Percentiles rank a stretch among this genome's conserved stretches.
phyloP scores from a whole-genome alignment of 305 asterid genomes.

The Stenogyne calaminthoides region DNA sequence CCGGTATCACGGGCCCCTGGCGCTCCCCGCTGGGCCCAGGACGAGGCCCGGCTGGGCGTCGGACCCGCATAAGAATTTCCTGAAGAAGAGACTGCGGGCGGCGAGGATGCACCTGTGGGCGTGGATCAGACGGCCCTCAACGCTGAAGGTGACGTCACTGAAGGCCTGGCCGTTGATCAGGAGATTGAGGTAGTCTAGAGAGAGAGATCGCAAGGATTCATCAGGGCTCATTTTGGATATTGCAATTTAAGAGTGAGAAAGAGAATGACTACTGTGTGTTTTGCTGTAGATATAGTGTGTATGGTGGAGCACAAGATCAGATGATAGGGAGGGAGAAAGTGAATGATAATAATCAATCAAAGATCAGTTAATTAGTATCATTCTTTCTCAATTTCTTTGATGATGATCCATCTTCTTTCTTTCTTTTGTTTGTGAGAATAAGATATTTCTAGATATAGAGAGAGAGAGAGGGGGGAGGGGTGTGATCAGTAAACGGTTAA shows the following conservation, averaged over 20 bases:
- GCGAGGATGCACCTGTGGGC: slow-evolving; percentile 89
- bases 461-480: neutral
- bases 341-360: too few species aligned
- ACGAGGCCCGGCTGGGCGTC: slow-evolving; percentile 39
- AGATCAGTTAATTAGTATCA: too few species aligned
- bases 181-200: slow-evolving; percentile 78
- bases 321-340: too few species aligned
- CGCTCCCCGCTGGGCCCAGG: slow-evolving; percentile 16
- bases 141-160: slow-evolving; percentile 69
- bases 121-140: slow-evolving; percentile 63
- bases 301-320: too few species aligned
- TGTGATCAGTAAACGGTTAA: slow-evolving; percentile 31
- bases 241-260: neutral
- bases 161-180: slow-evolving; percentile 74
- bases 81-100: slow-evolving; percentile 78
- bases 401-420: neutral
- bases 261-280: slow-evolving; percentile 23
- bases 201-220: slow-evolving; percentile 77
- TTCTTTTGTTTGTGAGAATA: neutral
- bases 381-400: slow-evolving; percentile 18
- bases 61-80: slow-evolving; percentile 80
- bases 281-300: too few species aligned
- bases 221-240: slow-evolving; percentile 56
- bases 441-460: slow-evolving; percentile 28
- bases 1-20: slow-evolving; percentile 59